These are phyloP conservation scores for Pueraria montana DNA, from an alignment of 306 rosid species.

Conservation along the genomic window DNA sequence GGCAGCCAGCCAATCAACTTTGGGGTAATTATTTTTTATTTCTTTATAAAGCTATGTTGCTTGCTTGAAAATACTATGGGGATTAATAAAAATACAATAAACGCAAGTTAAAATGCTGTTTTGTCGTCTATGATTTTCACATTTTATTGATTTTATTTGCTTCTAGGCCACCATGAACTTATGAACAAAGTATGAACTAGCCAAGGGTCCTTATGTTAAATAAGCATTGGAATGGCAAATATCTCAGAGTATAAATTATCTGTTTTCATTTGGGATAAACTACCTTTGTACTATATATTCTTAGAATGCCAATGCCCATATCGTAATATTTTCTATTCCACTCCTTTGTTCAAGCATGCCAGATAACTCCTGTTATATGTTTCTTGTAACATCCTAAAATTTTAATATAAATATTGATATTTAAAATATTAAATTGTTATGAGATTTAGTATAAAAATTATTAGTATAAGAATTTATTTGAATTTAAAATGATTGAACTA, in stretches of 20 bases:
- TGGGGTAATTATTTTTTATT: neutral
- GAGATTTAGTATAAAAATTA: too few relatives aligned
- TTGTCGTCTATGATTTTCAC: slow-evolving; percentile 12
- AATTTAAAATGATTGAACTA: too few relatives aligned
- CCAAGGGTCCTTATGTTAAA: neutral
- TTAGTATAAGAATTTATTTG: too few relatives aligned
- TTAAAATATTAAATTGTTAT: too few relatives aligned
- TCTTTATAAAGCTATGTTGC: slow-evolving; percentile 9
- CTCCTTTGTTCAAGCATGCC: neutral
- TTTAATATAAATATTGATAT: too few relatives aligned
- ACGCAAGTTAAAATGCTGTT: too few relatives aligned
- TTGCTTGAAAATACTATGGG: neutral
- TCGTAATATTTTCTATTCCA: neutral
- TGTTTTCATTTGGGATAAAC: neutral
- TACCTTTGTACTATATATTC: slow-evolving; percentile 1
- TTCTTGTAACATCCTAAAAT: too few relatives aligned
- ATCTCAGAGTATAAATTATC: neutral
- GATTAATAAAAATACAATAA: neutral
- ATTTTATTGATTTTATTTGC: too few relatives aligned
- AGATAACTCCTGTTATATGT: slow-evolving; percentile 2
- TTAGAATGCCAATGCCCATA: slow-evolving; percentile 11
- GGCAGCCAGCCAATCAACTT: neutral
- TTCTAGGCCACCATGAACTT: slow-evolving; percentile 9
- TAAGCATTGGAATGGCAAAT: slow-evolving; percentile 15
- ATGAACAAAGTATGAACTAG: slow-evolving; percentile 6